These are phyloP conservation scores for Termitomyces sp. DNA, from an alignment of 768 basidiomycete genomes.

Conservation along the genomic window DNA sequence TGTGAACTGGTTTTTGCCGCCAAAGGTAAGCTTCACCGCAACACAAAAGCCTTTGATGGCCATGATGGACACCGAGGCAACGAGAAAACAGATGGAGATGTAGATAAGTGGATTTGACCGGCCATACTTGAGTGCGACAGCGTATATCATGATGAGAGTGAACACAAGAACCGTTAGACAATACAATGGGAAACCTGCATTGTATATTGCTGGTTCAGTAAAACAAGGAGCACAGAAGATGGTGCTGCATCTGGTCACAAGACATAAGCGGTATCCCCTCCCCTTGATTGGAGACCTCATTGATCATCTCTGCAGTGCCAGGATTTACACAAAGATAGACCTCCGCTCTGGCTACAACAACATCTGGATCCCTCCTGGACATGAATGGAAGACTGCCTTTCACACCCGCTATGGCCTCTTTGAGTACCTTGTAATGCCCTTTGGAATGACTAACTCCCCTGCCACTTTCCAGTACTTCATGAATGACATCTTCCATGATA, in stretches of 20 bases:
- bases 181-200: constrained; percentile 84
- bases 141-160: constrained; percentile 83
- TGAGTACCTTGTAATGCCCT: no score
- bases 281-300: no score
- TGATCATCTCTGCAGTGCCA: no score
- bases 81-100: constrained; percentile 94
- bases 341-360: no score
- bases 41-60: constrained; percentile 98
- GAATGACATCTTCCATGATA: no score
- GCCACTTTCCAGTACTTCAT: no score
- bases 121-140: constrained; percentile 80
- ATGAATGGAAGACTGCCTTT: no score
- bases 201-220: neutral
- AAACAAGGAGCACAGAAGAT: neutral
- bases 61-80: constrained; percentile 98
- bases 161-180: constrained; percentile 83
- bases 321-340: no score
- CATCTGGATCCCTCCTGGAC: no score
- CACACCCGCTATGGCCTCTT: no score
- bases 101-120: constrained; percentile 88
- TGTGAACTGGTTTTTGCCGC: constrained; percentile 92
- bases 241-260: constrained; percentile 74
- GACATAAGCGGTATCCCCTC: no score
- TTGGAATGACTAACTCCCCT: no score
- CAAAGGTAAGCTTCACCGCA: constrained; percentile 90